Evolutionary conservation across 2,329 filamentous ascomycete species (phyloP).

Genomic region (Alternaria longipes): DNA sequence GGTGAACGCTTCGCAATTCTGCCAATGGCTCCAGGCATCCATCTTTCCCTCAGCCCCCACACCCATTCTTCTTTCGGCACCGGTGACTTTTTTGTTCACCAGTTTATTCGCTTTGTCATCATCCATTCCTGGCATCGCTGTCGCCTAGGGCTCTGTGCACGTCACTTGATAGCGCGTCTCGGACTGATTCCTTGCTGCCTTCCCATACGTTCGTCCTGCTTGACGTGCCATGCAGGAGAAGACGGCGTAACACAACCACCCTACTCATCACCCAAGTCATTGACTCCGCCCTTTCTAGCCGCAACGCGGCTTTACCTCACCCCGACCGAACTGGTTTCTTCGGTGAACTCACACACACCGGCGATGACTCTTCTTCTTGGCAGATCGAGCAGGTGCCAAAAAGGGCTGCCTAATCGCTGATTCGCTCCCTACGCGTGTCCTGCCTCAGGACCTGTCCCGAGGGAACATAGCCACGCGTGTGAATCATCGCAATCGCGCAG

Average conservation of each 20-base stretch:
- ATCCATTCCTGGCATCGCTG: slow-evolving; percentile 14
- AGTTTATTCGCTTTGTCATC: slow-evolving; percentile 12
- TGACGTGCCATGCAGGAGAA: slow-evolving; percentile 40
- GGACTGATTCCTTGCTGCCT: slow-evolving; percentile 18
- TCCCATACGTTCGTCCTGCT: slow-evolving; percentile 29
- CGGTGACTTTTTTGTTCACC: slow-evolving; percentile 39
- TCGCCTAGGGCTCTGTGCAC: slow-evolving; percentile 31
- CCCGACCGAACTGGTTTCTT: slow-evolving; percentile 28
- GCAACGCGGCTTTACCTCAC: slow-evolving; percentile 21
- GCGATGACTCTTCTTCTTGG: slow-evolving; percentile 38
- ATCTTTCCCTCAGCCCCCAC: slow-evolving; percentile 32
- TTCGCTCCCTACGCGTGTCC: slow-evolving; percentile 23
- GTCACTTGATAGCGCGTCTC: slow-evolving; percentile 28
- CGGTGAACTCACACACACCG: slow-evolving; percentile 19
- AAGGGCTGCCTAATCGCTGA: slow-evolving; percentile 34
- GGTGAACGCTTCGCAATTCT: slow-evolving; percentile 6
- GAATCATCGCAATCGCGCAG: slow-evolving; percentile 42
- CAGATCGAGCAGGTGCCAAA: slow-evolving; percentile 9
- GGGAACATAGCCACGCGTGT: slow-evolving; percentile 41
- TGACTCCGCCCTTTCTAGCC: slow-evolving; percentile 16
- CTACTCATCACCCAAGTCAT: slow-evolving; percentile 20
- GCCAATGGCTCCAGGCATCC: slow-evolving; percentile 22
- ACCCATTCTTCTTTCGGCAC: slow-evolving; percentile 27
- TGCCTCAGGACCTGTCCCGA: slow-evolving; percentile 34
- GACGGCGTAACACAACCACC: slow-evolving; percentile 1